These are phyloP conservation scores for Cercospora nicotianae DNA, from an alignment of 2,329 filamentous ascomycete species.

Conservation along the genomic window DNA sequence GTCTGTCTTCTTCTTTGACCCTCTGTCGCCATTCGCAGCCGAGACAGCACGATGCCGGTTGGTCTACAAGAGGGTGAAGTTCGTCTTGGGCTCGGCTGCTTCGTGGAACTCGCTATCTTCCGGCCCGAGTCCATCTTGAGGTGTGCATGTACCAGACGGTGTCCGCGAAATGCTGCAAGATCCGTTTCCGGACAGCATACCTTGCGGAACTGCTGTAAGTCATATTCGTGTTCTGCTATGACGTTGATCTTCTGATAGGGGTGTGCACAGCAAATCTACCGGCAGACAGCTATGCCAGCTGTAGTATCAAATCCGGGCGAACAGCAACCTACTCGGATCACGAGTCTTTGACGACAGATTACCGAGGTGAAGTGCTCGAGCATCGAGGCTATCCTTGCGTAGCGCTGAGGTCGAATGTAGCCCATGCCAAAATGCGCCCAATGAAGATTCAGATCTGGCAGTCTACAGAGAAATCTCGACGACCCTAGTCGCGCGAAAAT, in stretches of 20 bases:
- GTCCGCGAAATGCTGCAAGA: background rate
- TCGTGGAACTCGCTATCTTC: background rate
- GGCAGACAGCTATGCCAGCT: background rate
- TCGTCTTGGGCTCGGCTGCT: background rate
- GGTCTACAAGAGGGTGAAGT: background rate
- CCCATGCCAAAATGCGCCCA: background rate
- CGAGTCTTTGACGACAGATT: background rate
- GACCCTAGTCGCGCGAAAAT: background rate
- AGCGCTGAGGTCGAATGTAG: background rate
- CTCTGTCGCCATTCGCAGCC: background rate
- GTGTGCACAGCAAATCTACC: background rate
- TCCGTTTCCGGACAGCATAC: background rate
- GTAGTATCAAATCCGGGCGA: background rate
- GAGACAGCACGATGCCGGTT: background rate
- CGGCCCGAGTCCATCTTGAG: background rate
- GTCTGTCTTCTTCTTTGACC: background rate
- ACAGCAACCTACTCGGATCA: background rate
- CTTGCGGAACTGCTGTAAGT: background rate
- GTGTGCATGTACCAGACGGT: background rate
- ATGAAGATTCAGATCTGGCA: background rate
- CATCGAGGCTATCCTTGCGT: background rate
- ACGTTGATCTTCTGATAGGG: background rate
- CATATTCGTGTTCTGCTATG: background rate
- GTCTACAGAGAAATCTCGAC: slow-evolving; percentile 2
- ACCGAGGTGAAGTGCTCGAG: slow-evolving; percentile 2